Evolutionary conservation across 306 rosid species (phyloP), one percentile per base, ranked within the genome.

Genomic region (Quercus robur): DNA sequence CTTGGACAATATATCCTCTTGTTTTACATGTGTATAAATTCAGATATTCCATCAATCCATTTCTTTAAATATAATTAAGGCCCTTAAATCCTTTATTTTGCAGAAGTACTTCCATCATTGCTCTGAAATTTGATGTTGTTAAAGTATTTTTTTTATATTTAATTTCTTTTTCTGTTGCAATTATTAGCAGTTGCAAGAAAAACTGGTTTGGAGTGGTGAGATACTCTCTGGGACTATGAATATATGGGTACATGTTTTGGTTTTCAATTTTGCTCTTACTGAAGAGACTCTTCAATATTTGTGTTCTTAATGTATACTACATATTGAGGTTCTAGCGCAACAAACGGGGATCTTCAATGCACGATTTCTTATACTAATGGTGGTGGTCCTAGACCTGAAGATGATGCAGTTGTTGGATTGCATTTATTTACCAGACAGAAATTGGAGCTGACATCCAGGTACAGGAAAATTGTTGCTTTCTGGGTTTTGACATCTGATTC

Each of bases 151-250:
- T 61, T 10, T 30, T 41, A 30, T 31, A 8, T n/a, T 55, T 15
- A n/a, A 7, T 76, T 51, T 8, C 57, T 66, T 76, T 76, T 56
- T 77, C 28, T 78, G 56, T 79, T 87, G 94, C 98, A 95, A 97
- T 81, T 90, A 83, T 58, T 95, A 81, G 99, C 98, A 64, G 92
- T 95, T 56, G 97, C 97, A 25, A 91, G 99, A 76, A 96, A 84
- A 86, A 86, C 83, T 85, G 98, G 94, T 14, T 68, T 26, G 28
- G 28, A 1, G 28, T 49, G 86, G 99, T 96, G 73, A 83, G 90
- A 81, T 77, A 10, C 63, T 74, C 56, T 56, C 18, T 58, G 1
- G 5, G 84, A 61, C 77, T 73, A 55, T 82, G 71, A 46, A 26
- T 63, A 62, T 54, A 17, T 71, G 18, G 13, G 4, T 72, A 61